Base-by-base conservation (phyloP, 495 filamentous ascomycete genomes). In the Penicillium nucicola region DNA sequence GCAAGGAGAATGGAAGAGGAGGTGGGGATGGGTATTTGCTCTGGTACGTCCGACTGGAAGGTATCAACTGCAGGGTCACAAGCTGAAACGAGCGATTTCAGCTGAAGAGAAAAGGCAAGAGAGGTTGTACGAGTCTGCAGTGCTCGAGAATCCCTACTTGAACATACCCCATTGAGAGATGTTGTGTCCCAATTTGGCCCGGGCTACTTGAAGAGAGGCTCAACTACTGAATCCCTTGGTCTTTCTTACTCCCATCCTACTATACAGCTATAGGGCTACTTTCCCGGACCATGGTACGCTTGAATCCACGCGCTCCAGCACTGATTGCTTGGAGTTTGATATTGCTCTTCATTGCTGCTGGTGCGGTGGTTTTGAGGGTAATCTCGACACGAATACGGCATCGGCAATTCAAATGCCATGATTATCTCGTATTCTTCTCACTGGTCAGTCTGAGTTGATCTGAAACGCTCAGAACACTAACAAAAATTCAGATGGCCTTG, bases 381-480 rank as follows among this genome's bases (percentile, higher is more conserved):
- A 11, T 34, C 1, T 46, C 51, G 4, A 49, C 22, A n/a, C 28
- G n/a, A 3, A 54, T 42, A 3, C 37, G 51, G 7, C 44, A 33
- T 18, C 44, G 51, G 17, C 22, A 8, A 0, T 42, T 39, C 18
- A 49, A 42, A 13, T n/a, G 5, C 14, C 51, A 54, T 49, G 51
- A 54, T 28, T 54, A 54, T 25, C 45, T 54, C 7, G 38, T 46
- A 2, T 40, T 42, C 12, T 13, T 49, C 35, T 48, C 51, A 14
- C 37, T 49, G 30, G 51, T 54, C 6, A 13, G 51, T 41, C 5
- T 30, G 34, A 46, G n/a, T 37, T 0, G 20, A 15, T 13, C 9
- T 1, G 8, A 15, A 14, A 19, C 20, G 15, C 13, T 33, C 14
- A 13, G 1, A 4, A 19, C 0, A 8, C 45, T 48, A 22, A 48